Conservation (phyloP, 2,329 filamentous ascomycete species). For the Talaromyces sp. region DNA sequence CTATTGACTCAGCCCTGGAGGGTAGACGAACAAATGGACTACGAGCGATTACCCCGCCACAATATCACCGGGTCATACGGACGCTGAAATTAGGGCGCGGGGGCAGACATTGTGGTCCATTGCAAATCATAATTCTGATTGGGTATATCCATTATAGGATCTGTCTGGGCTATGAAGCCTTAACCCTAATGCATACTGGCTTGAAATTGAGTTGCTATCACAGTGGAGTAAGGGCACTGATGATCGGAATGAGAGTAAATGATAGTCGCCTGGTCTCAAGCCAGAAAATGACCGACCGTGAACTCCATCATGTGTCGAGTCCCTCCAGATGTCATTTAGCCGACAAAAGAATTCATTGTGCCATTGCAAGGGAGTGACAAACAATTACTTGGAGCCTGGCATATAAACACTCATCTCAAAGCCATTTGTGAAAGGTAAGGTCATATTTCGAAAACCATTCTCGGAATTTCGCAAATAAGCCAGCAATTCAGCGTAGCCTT, state of each 20-base stretch:
- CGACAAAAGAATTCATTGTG: neutral
- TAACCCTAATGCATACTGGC: neutral
- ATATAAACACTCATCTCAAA: slow-evolving; percentile 46
- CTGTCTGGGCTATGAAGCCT: neutral
- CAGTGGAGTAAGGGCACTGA: no score
- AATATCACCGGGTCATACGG: neutral
- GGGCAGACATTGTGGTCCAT: no score
- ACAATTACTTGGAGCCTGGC: slow-evolving; percentile 13
- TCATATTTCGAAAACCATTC: slow-evolving; percentile 51
- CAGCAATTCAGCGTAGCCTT: slow-evolving; percentile 48
- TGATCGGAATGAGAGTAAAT: no score
- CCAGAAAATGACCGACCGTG: no score
- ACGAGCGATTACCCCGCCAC: neutral
- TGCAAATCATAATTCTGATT: neutral
- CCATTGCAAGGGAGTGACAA: neutral
- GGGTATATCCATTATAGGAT: neutral
- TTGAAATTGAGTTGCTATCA: neutral
- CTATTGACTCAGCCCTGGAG: no score
- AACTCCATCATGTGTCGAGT: no score
- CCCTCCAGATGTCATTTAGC: no score
- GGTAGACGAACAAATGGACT: neutral
- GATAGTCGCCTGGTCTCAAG: no score
- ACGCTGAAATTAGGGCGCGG: no score
- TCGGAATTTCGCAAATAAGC: slow-evolving; percentile 44
- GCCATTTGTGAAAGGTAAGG: slow-evolving; percentile 48